Conservation (phyloP, 179 eudicot genomes). For the Heliamphora ciliata region DNA sequence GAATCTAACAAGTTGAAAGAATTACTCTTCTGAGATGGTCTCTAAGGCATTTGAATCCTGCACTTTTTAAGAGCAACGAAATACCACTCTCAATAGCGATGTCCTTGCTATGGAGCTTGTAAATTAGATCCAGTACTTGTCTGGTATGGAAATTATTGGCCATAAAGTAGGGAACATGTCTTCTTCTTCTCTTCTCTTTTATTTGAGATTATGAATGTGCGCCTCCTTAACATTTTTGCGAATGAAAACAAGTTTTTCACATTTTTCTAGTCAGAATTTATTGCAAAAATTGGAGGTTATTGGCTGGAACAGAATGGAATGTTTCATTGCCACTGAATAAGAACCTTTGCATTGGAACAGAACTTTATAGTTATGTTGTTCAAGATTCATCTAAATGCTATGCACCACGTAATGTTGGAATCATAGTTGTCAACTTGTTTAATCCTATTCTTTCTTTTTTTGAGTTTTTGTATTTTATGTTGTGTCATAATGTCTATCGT, state of each 20-base stretch:
- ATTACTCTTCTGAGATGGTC: background rate
- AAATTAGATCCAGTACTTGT: background rate
- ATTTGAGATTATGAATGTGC: background rate
- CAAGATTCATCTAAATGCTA: background rate
- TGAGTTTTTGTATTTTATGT: too few species aligned
- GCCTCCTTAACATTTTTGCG: background rate
- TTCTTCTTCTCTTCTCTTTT: background rate
- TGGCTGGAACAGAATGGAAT: background rate
- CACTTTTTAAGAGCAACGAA: background rate
- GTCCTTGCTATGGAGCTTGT: background rate
- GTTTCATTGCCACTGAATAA: background rate
- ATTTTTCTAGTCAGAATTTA: background rate
- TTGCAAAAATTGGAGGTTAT: background rate
- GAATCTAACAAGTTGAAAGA: background rate
- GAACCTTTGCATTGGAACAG: background rate
- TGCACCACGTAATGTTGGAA: background rate
- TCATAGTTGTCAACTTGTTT: background rate
- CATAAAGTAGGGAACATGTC: background rate
- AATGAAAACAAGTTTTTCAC: background rate
- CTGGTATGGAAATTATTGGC: background rate
- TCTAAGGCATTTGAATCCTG: background rate
- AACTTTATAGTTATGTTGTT: background rate
- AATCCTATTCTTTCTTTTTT: too few species aligned
- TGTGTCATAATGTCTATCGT: too few species aligned
- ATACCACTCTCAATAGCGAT: background rate